These are phyloP conservation scores for Pichia exigua DNA, from an alignment of 805 yeast genomes.

Conservation along the genomic window DNA sequence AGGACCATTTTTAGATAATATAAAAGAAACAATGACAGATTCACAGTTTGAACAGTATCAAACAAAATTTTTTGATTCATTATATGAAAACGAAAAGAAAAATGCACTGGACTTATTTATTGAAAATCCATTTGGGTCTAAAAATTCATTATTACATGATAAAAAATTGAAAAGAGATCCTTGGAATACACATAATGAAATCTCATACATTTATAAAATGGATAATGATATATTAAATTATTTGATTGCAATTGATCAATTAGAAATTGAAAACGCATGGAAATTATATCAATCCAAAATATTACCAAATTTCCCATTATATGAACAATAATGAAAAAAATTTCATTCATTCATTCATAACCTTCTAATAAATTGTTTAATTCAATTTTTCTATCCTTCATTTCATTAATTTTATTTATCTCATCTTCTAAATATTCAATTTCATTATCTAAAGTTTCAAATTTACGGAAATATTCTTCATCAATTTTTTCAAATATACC, in stretches of 20 bases:
- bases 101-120: slow-evolving; percentile 49
- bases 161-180: slow-evolving; percentile 57
- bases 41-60: slow-evolving; percentile 18
- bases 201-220: slow-evolving; percentile 1
- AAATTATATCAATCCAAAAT: slow-evolving; percentile 12
- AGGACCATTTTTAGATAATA: slow-evolving; percentile 41
- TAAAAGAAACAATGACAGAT: slow-evolving; percentile 2
- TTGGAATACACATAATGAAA: slow-evolving; percentile 17
- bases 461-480: slow-evolving; percentile 27
- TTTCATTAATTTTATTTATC: slow-evolving; percentile 46
- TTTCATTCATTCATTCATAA: slow-evolving; percentile 10
- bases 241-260: slow-evolving; percentile 23
- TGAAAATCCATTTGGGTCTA: slow-evolving; percentile 52
- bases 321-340: neutral
- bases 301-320: slow-evolving; percentile 18
- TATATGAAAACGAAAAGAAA: slow-evolving; percentile 40
- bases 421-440: slow-evolving; percentile 58
- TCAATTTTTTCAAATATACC: slow-evolving; percentile 24
- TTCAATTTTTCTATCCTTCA: slow-evolving; percentile 54
- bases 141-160: slow-evolving; percentile 29
- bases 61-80: slow-evolving; percentile 36
- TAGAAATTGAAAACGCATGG: slow-evolving; percentile 23
- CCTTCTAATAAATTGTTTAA: slow-evolving; percentile 48
- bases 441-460: slow-evolving; percentile 66
- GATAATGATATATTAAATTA: slow-evolving; percentile 14